phyloP scores from a whole-genome alignment of 768 basidiomycete species.

The Kwoniella europaea region DNA sequence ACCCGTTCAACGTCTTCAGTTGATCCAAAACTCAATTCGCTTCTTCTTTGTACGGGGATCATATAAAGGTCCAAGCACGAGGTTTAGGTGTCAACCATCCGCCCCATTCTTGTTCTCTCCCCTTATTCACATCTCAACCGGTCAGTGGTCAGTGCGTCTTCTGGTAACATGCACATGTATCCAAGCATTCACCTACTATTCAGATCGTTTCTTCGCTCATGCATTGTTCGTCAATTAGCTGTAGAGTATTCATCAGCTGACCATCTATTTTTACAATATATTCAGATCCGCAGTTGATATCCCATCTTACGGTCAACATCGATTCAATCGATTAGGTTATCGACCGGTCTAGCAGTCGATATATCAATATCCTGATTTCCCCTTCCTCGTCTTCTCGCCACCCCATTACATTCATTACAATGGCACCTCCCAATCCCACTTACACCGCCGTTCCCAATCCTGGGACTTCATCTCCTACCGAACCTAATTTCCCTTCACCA shows the following conservation, averaged over 20 bases:
- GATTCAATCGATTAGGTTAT: conserved; percentile 14
- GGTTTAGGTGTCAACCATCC: neutral
- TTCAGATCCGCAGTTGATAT: conserved; percentile 9
- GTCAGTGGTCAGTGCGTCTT: neutral
- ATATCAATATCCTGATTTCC: neutral
- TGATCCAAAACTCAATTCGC: too few relatives aligned
- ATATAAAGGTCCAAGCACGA: neutral
- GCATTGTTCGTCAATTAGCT: neutral
- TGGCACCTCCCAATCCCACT: conserved; percentile 12
- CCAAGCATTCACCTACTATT: neutral
- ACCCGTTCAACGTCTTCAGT: neutral
- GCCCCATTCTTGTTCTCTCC: neutral
- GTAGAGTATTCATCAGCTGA: neutral
- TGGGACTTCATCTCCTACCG: conserved; percentile 10
- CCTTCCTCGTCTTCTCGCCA: neutral
- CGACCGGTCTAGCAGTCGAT: conserved; percentile 9
- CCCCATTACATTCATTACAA: conserved; percentile 7
- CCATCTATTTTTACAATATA: neutral
- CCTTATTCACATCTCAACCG: neutral
- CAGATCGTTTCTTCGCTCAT: neutral
- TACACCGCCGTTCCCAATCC: conserved; percentile 19
- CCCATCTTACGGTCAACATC: neutral
- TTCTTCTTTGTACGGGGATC: too few relatives aligned
- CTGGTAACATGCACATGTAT: neutral
- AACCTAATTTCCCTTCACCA: conserved; percentile 10